phyloP scores from a whole-genome alignment of 305 asterid species.

The Fraxinus platypoda region DNA sequence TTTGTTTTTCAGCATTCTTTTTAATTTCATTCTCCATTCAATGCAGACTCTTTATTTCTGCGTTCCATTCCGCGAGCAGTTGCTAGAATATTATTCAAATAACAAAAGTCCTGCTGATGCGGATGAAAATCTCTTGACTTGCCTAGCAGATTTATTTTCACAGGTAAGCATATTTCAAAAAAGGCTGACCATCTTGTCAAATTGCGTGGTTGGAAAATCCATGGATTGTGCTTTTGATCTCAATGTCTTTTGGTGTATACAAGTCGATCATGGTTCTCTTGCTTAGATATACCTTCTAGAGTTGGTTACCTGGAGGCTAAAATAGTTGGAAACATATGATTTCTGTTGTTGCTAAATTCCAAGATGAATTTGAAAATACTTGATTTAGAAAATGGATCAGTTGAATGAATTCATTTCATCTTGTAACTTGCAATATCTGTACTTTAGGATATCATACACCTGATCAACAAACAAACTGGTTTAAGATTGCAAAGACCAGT shows the following conservation, averaged over 20 bases:
- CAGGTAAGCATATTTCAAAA: conserved; percentile 45
- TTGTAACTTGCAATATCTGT: not conserved
- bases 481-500: not conserved
- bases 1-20: not conserved
- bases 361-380: not conserved
- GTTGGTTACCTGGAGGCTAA: not conserved
- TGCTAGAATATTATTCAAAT: conserved; percentile 73
- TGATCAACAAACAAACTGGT: not conserved
- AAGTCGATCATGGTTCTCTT: not conserved
- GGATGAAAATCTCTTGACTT: conserved; percentile 84
- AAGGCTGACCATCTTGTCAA: not conserved
- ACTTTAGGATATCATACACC: not conserved
- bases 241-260: not conserved
- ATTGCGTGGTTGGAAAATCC: not conserved
- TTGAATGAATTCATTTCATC: conserved; percentile 3
- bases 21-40: conserved; percentile 66
- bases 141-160: conserved; percentile 82
- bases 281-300: not conserved
- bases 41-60: conserved; percentile 91
- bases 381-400: not conserved
- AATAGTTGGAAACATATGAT: not conserved
- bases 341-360: not conserved
- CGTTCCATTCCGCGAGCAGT: conserved; percentile 89
- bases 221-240: not conserved
- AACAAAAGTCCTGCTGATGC: conserved; percentile 68